Base-by-base conservation (phyloP, 2,329 filamentous ascomycete genomes). In the Neopestalotiopsis clavispora region DNA sequence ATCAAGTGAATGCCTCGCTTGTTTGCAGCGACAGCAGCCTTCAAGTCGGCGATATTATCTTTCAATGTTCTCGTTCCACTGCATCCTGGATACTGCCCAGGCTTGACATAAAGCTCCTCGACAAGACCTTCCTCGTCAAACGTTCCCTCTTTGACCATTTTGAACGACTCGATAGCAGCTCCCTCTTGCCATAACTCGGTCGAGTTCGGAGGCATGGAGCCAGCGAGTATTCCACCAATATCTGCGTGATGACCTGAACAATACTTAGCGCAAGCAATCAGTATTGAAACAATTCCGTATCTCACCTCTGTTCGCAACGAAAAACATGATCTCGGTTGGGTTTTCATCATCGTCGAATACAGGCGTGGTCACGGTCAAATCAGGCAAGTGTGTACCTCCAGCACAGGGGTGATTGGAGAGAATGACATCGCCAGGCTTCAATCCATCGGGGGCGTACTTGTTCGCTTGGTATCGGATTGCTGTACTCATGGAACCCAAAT, bases 341-440 rank as follows among this genome's bases (percentile, higher is more conserved):
- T 59, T 59, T 14, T 66, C 65, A 57, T 69, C 69, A n/a, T 65
- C 69, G 52, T 69, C 67, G 40, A 73, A 73, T n/a, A 73, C 70
- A 17, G 71, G 72, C 14, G 68, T 73, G 49, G 69, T 68, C 12
- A 73, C 72, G 1, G 72, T 73, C 40, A 73, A 45, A 57, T 73
- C 71, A 4, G 72, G 71, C 32, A 73, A 68, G 60, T 72, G 72
- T 12, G 72, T 72, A 9, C 72, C 72, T 52, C 71, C 72, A 23
- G 71, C 66, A 62, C 71, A 69, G 57, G 74, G 61, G 67, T 68
- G 92, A 72, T 94, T 94, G 0, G 91, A 91, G 1, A 94, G 89
- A 10, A 94, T 84, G 0, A 94, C 92, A 77, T 94, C 92, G 17
- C 92, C 92, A 49, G 86, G 89, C 74, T 91, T 91, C 65, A 94